Evolutionary conservation across 228 moss, liverwort and hornwort genomes (phyloP).

Genomic region (Sphagnum magellanicum): DNA sequence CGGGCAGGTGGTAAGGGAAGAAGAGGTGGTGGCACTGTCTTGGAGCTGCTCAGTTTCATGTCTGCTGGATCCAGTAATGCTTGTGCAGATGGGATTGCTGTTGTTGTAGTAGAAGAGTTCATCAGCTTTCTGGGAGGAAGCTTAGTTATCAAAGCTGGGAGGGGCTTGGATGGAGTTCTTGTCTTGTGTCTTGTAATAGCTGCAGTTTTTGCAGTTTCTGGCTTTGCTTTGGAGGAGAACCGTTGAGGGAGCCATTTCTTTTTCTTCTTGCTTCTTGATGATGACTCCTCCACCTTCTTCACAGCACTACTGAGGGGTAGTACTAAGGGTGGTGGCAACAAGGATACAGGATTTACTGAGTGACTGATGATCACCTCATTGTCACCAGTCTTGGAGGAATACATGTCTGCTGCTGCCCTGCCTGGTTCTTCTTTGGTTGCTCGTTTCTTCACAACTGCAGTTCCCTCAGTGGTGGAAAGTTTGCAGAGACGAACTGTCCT

Average conservation of each 20-base stretch:
- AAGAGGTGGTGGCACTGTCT: not conserved
- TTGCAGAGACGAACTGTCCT: slow-evolving; percentile 7
- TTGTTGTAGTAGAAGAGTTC: no score
- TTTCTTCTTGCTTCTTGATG: not conserved
- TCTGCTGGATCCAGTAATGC: not conserved
- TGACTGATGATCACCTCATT: slow-evolving; percentile 3
- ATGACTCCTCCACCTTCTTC: slow-evolving; percentile 15
- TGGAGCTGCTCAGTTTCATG: not conserved
- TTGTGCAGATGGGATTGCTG: not conserved
- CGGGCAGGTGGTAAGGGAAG: slow-evolving; percentile 25
- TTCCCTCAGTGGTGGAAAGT: no score
- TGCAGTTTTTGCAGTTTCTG: not conserved
- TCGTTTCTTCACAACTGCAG: not conserved
- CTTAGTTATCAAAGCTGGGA: slow-evolving; percentile 24
- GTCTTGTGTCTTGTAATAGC: slow-evolving; percentile 4
- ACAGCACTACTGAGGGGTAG: not conserved
- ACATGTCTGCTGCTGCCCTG: slow-evolving; percentile 16
- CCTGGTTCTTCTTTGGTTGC: slow-evolving; percentile 17
- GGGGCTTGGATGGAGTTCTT: slow-evolving; percentile 12
- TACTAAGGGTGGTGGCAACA: slow-evolving; percentile 3
- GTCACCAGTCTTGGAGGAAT: slow-evolving; percentile 4
- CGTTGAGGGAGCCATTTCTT: slow-evolving; percentile 26
- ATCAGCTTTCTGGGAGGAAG: slow-evolving; percentile 21
- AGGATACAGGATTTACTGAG: slow-evolving; percentile 8
- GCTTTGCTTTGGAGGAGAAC: slow-evolving; percentile 9